phyloP scores from a whole-genome alignment of 371 early-diverging fungal genomes.

The Chytridium lagenaria region DNA sequence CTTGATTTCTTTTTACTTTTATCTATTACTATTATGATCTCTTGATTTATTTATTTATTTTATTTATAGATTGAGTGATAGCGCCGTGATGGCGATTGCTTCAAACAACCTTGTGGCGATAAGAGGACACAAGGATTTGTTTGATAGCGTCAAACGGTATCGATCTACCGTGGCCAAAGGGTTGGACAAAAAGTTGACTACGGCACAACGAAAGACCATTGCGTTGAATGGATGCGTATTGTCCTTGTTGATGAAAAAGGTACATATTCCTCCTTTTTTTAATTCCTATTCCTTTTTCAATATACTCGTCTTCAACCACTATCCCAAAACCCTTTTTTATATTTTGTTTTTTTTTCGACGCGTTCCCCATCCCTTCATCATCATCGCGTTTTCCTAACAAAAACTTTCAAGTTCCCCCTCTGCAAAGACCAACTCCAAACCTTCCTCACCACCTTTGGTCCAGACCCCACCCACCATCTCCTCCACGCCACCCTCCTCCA shows the following conservation, averaged over 20 bases:
- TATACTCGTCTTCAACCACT: too few species aligned
- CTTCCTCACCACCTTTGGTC: too few species aligned
- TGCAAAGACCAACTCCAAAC: conserved; percentile 12
- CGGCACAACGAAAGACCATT: conserved; percentile 68
- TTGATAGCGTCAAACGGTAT: conserved; percentile 66
- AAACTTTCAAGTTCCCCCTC: not conserved
- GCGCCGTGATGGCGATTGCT: conserved; percentile 65
- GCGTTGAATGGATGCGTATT: conserved; percentile 73
- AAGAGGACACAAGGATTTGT: conserved; percentile 62
- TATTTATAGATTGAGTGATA: conserved; percentile 47
- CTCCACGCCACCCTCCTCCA: too few species aligned
- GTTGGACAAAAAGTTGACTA: conserved; percentile 66
- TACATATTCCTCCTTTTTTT: conserved; percentile 24
- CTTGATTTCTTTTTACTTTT: not conserved
- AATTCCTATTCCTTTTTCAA: conserved; percentile 4
- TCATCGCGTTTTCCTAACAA: not conserved
- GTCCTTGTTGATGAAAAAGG: conserved; percentile 69
- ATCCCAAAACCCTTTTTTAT: too few species aligned
- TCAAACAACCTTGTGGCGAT: conserved; percentile 72
- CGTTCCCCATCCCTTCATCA: not conserved
- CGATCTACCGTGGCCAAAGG: conserved; percentile 62
- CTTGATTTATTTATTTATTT: not conserved
- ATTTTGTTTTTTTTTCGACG: not conserved
- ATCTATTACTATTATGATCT: conserved; percentile 28
- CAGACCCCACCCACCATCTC: too few species aligned